Evolutionary conservation across 208 protist genomes (phyloP), one percentile per base, ranked within the genome.

Genomic region (Leishmania tarentolae): DNA sequence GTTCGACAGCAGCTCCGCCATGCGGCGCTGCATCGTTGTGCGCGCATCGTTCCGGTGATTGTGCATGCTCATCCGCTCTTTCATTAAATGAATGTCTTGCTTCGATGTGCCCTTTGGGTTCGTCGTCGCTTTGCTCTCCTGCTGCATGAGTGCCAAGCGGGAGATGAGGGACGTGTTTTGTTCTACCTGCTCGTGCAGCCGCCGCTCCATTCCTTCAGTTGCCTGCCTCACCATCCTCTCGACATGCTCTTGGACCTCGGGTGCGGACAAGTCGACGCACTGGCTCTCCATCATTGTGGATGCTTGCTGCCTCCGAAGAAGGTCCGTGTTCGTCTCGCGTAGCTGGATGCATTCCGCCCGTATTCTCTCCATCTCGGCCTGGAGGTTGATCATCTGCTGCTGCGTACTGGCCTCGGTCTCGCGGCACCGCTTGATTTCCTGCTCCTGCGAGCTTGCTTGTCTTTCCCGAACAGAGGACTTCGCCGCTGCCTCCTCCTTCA

Each of bases 1-100:
- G 65, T 76, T 86, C 57, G 50, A 76, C 40, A 94, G 76, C 50
- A 96, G 79, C 17, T 87, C 72, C 24, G 87, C 85, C 68, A 94
- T 81, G 47, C 88, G 91, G n/a, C 83, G 81, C 80, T 95, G 88
- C 78, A 95, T 87, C 37, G 76, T 76, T 44, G 86, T 86, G 37
- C 79, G 81, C 15, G 83, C 80, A 15, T 84, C 83, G 53, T 85
- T 76, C 21, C 72, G 78, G 42, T 76, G 82, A 57, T 80, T 90
- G 35, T 57, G 75, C 71, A 79, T 73, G 76, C 89, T 82, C 17
- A 81, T 78, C 57, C 82, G 61, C 57, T 92, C 82, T 61, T 88
- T 74, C 68, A 83, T 83, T 0, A 77, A 72, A 0, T 83, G 15
- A 24, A 91, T 73, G 40, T 86, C 73, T n/a, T 80, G 53, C 13